Evolutionary conservation across 305 asterid species (phyloP).

Genomic region (Andrographis paniculata): DNA sequence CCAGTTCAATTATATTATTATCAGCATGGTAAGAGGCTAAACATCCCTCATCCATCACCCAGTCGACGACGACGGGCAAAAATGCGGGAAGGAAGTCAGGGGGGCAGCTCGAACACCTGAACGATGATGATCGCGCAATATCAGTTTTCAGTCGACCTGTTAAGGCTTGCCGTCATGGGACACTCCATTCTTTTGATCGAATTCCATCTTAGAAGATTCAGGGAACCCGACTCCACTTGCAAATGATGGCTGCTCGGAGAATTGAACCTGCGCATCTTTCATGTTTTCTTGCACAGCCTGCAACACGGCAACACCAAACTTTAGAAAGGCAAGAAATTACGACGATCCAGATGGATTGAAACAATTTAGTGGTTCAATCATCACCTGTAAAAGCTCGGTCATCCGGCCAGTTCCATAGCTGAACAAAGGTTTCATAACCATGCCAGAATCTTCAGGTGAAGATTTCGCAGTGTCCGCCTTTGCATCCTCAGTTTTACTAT

Average conservation of each 20-base stretch:
- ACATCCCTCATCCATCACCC: too few relatives aligned
- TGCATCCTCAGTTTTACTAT: conserved; percentile 18
- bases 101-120: too few relatives aligned
- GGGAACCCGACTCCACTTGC: conserved; percentile 14
- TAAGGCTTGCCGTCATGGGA: not conserved
- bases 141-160: not conserved
- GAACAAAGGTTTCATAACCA: conserved; percentile 25
- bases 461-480: conserved; percentile 15
- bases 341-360: too few relatives aligned
- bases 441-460: conserved; percentile 21
- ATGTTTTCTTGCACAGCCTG: conserved; percentile 56
- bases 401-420: conserved; percentile 42
- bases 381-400: conserved; percentile 71
- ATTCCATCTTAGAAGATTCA: conserved; percentile 15
- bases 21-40: too few relatives aligned
- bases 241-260: conserved; percentile 17
- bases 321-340: too few relatives aligned
- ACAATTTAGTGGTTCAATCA: conserved; percentile 1
- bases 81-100: too few relatives aligned
- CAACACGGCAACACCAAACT: conserved; percentile 10
- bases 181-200: conserved; percentile 17
- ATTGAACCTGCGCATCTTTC: conserved; percentile 23
- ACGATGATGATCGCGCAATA: not conserved
- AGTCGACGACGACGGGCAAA: too few relatives aligned
- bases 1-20: too few relatives aligned